phyloP scores from a whole-genome alignment of 768 basidiomycete species.

The Kwoniella europaea region DNA sequence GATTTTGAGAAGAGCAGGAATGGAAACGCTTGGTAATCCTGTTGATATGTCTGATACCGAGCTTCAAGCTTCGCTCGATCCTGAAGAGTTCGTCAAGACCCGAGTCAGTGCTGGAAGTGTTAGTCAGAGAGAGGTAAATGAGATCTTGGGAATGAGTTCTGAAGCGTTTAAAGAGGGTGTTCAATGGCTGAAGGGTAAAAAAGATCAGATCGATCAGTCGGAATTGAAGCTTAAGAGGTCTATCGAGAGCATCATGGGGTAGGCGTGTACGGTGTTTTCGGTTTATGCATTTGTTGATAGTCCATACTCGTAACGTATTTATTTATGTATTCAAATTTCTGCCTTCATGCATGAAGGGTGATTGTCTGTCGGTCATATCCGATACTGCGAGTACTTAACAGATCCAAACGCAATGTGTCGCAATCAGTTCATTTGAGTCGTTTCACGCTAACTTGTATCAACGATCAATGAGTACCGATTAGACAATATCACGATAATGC shows the following conservation, averaged over 20 bases:
- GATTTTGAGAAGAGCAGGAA: background rate
- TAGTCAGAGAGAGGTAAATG: background rate
- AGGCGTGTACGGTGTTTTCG: too few species aligned
- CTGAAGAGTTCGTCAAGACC: constrained; percentile 13
- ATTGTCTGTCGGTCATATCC: background rate
- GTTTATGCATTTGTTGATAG: too few species aligned
- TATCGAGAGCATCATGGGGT: background rate
- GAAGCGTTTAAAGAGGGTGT: background rate
- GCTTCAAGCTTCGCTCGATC: constrained; percentile 10
- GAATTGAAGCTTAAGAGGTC: background rate
- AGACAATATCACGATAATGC: background rate
- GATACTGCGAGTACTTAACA: background rate
- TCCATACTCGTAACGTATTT: too few species aligned
- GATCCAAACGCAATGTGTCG: background rate
- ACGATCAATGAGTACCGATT: background rate
- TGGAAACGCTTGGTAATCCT: constrained; percentile 4
- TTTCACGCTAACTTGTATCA: background rate
- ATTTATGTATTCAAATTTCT: too few species aligned
- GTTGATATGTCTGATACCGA: constrained; percentile 5
- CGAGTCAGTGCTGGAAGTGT: constrained; percentile 14
- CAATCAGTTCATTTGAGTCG: background rate
- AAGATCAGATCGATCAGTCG: background rate
- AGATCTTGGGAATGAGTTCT: background rate
- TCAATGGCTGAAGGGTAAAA: background rate
- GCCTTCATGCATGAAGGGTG: too few species aligned